Conservation (phyloP, 2,329 filamentous ascomycete species). For the Cadophora luteo-olivacea region DNA sequence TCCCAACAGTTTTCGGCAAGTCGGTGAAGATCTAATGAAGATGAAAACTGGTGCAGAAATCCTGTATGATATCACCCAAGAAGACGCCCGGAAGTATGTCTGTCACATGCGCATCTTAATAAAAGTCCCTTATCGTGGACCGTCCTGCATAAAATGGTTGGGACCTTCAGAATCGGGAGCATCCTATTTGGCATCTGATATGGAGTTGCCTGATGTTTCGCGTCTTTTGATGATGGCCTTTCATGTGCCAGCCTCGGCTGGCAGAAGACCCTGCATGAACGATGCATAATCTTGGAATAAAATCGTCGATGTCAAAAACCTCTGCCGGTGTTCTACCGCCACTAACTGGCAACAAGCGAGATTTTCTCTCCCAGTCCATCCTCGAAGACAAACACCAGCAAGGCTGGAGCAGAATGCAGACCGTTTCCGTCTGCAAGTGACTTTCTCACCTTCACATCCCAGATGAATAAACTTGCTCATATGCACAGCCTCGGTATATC, state of each 20-base stretch:
- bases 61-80: not conserved
- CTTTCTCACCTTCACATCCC: not conserved
- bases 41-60: not conserved
- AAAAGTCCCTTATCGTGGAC: not conserved
- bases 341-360: not conserved
- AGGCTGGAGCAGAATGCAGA: not conserved
- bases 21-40: slow-evolving; percentile 48
- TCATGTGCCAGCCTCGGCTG: slow-evolving; percentile 1
- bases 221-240: slow-evolving; percentile 10
- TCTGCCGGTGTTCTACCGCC: slow-evolving; percentile 2
- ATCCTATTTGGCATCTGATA: not conserved
- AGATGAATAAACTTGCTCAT: not conserved
- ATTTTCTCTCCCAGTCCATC: not conserved
- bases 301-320: not conserved
- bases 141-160: slow-evolving; percentile 5
- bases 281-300: slow-evolving; percentile 1
- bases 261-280: slow-evolving; percentile 4
- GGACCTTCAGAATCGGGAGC: not conserved
- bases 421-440: not conserved
- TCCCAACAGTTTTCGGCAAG: slow-evolving; percentile 80
- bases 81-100: not conserved
- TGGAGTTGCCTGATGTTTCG: slow-evolving; percentile 10
- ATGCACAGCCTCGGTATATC: not conserved
- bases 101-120: not conserved
- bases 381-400: slow-evolving; percentile 4